phyloP scores from a whole-genome alignment of 2,329 filamentous ascomycete species.

The Aspergillus sp. region DNA sequence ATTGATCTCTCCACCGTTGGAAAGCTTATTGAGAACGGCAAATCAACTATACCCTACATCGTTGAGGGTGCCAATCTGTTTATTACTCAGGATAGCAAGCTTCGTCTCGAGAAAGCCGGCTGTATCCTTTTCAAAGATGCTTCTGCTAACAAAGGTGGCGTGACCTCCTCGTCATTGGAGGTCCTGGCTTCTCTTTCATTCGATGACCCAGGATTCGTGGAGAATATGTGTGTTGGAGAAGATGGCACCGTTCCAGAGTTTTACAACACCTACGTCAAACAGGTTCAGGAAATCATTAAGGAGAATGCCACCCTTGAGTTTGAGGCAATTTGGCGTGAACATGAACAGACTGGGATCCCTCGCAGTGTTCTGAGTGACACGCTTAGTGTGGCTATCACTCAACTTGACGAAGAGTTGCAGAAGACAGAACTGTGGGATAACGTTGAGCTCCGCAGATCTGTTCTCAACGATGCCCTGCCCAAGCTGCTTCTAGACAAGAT shows the following conservation, averaged over 20 bases:
- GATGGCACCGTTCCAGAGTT: slow-evolving; percentile 80
- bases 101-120: slow-evolving; percentile 91
- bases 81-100: slow-evolving; percentile 97
- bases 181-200: slow-evolving; percentile 93
- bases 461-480: slow-evolving; percentile 83
- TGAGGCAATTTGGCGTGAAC: slow-evolving; percentile 96
- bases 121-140: slow-evolving; percentile 97
- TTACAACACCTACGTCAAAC: slow-evolving; percentile 88
- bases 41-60: slow-evolving; percentile 84
- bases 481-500: slow-evolving; percentile 83
- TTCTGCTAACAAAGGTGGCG: slow-evolving; percentile 96
- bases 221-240: slow-evolving; percentile 88
- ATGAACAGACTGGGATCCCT: slow-evolving; percentile 74
- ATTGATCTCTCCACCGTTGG: slow-evolving; percentile 87
- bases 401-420: slow-evolving; percentile 93
- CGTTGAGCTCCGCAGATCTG: slow-evolving; percentile 70
- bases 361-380: slow-evolving; percentile 89
- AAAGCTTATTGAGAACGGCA: slow-evolving; percentile 87
- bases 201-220: slow-evolving; percentile 80
- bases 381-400: slow-evolving; percentile 90
- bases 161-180: slow-evolving; percentile 94
- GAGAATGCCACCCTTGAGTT: slow-evolving; percentile 93
- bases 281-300: slow-evolving; percentile 87
- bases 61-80: slow-evolving; percentile 98
- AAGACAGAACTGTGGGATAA: slow-evolving; percentile 90